Evolutionary conservation across 2,329 filamentous ascomycete species (phyloP), one percentile per base, ranked within the genome.

Genomic region (Ophiostoma quercus): DNA sequence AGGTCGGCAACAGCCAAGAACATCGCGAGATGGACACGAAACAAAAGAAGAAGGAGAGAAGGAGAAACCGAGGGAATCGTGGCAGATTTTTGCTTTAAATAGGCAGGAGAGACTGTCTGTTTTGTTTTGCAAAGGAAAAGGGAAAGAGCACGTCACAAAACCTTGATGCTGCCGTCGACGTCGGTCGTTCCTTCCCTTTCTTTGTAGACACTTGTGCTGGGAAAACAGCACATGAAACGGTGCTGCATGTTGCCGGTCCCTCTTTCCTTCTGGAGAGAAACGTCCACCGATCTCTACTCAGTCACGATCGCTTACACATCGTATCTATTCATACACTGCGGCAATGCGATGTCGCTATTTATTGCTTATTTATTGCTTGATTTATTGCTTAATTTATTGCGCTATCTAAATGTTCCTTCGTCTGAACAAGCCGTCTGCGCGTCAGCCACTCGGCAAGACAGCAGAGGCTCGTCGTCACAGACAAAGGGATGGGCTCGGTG

Each of bases 11-110:
- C n/a, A 4, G 1, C 11, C 14, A 11, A 39, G 22, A 22, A 22
- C 7, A 65, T 19, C 14, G 60, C 8, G 32, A 12, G 32, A n/a
- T 8, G 32, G 29, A 29, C 14, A 39, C 14, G 25, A 37, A 37
- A n/a, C 29, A 19, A 65, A 65, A 39, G n/a, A 32, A 65, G 34
- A 65, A 39, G 32, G 60, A 65, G 32, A 16, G 60, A 62, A 19
- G 57, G 57, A 19, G 57, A 29, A 32, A 2, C 14, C 2, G 57
- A 5, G 57, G 3, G 2, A 2, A 1, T 7, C 4, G 34, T 22
- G 57, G 32, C 32, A 39, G 7, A 3, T 3, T 6, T n/a, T 22
- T 39, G 32, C n/a, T 37, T 63, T 63, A 63, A 37, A 63, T 63
- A 63, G 32, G 57, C 12, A 62, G 34, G 57, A 25, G 22, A 3